Evolutionary conservation across 495 filamentous ascomycete species (phyloP).

Genomic region (Aspergillus kassunensis): DNA sequence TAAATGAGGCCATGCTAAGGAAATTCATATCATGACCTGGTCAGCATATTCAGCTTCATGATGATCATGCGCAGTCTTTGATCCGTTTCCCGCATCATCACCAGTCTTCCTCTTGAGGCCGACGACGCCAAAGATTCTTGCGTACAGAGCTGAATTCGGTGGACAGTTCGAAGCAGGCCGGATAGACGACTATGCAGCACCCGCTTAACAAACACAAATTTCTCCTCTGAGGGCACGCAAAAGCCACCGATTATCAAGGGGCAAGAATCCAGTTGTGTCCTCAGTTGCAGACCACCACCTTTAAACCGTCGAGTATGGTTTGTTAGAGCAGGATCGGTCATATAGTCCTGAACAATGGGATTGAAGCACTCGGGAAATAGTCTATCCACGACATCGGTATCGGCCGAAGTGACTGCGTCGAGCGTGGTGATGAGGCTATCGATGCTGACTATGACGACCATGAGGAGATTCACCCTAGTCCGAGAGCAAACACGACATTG

Average conservation of each 20-base stretch:
- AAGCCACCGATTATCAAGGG: slow-evolving; percentile 30
- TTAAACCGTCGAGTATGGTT: slow-evolving; percentile 6
- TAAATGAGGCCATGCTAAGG: no score
- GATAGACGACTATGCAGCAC: slow-evolving; percentile 28
- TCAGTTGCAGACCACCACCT: slow-evolving; percentile 14
- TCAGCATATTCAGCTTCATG: slow-evolving; percentile 29
- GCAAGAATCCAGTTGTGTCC: slow-evolving; percentile 24
- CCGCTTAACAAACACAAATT: slow-evolving; percentile 29
- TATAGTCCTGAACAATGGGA: slow-evolving; percentile 1
- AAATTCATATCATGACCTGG: not conserved
- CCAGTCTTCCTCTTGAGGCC: slow-evolving; percentile 22
- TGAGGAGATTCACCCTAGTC: slow-evolving; percentile 27
- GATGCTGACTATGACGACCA: slow-evolving; percentile 32
- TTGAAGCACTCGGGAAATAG: slow-evolving; percentile 14
- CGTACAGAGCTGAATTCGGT: slow-evolving; percentile 26
- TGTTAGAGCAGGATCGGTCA: not conserved
- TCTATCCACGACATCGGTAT: slow-evolving; percentile 16
- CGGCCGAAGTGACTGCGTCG: slow-evolving; percentile 19
- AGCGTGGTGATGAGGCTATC: slow-evolving; percentile 31
- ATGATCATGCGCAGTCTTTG: slow-evolving; percentile 31
- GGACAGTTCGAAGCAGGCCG: slow-evolving; percentile 24
- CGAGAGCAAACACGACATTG: slow-evolving; percentile 31
- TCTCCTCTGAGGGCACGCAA: slow-evolving; percentile 31
- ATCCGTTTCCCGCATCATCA: slow-evolving; percentile 41
- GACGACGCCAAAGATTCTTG: slow-evolving; percentile 23